Conservation (phyloP, 371 early-diverging fungal genomes). For the Actinomortierella wolfii region DNA sequence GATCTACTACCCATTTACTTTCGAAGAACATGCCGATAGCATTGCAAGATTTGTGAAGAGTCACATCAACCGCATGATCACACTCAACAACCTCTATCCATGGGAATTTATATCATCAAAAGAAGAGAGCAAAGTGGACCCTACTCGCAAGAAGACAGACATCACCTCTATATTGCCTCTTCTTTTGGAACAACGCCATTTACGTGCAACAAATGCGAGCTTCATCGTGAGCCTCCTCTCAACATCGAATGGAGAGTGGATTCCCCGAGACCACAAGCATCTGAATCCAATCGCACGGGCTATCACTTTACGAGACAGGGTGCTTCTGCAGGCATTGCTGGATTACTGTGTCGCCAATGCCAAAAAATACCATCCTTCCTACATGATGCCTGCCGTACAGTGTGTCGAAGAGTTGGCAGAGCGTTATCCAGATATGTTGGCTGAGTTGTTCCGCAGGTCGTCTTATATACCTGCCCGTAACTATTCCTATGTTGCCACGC, state of each 20-base stretch:
- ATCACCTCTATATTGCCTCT: slow-evolving; percentile 31
- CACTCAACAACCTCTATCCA: not conserved
- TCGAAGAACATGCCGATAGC: slow-evolving; percentile 40
- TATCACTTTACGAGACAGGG: slow-evolving; percentile 25
- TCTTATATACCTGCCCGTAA: slow-evolving; percentile 43
- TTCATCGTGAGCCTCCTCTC: slow-evolving; percentile 38
- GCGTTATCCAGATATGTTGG: slow-evolving; percentile 27
- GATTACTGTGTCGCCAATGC: slow-evolving; percentile 44
- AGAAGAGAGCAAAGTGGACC: not conserved
- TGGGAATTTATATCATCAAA: not conserved
- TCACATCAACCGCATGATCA: slow-evolving; percentile 46
- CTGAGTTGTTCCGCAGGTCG: slow-evolving; percentile 38
- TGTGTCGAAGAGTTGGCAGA: slow-evolving; percentile 40
- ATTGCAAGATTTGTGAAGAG: slow-evolving; percentile 35
- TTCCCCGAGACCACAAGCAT: slow-evolving; percentile 31
- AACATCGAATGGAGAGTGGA: slow-evolving; percentile 39
- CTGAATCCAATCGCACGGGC: slow-evolving; percentile 42
- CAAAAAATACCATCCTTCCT: slow-evolving; percentile 44
- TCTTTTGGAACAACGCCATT: slow-evolving; percentile 27
- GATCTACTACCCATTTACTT: slow-evolving; percentile 11
- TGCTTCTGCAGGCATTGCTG: slow-evolving; percentile 28
- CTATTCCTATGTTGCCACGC: slow-evolving; percentile 26
- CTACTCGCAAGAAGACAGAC: not conserved
- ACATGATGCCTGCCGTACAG: slow-evolving; percentile 42
- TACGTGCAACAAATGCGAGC: slow-evolving; percentile 19